These are phyloP conservation scores for Elaeis guineensis DNA, from an alignment of 176 grass and related monocot genomes.

Conservation along the genomic window DNA sequence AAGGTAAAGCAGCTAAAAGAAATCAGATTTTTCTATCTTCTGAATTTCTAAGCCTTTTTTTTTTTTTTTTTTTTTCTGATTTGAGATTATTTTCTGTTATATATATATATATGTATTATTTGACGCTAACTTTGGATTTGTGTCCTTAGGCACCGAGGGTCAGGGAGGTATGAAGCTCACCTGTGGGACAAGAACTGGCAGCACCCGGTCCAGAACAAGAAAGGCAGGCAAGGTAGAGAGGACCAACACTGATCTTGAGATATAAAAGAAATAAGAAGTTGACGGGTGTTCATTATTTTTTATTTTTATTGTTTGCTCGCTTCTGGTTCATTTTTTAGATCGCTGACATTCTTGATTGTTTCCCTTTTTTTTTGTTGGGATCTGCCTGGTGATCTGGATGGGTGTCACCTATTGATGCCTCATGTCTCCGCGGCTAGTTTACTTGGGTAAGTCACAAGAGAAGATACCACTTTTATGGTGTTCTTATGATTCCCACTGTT, in stretches of 20 bases:
- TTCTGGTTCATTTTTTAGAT: conserved; percentile 26
- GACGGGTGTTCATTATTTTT: conserved; percentile 2
- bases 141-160: conserved; percentile 76
- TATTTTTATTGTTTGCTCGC: not conserved
- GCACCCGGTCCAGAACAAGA: conserved; percentile 68
- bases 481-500: too few species aligned
- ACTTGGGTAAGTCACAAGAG: conserved; percentile 48
- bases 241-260: conserved; percentile 6
- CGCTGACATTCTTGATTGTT: conserved; percentile 31
- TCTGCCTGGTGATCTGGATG: conserved; percentile 43
- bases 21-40: too few species aligned
- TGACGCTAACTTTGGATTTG: conserved; percentile 2
- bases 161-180: conserved; percentile 88
- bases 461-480: conserved; percentile 5
- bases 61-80: too few species aligned
- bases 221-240: conserved; percentile 79
- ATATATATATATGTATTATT: too few species aligned
- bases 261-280: conserved; percentile 7
- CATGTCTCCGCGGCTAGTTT: conserved; percentile 29
- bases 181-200: conserved; percentile 93
- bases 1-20: conserved; percentile 30
- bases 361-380: conserved; percentile 7
- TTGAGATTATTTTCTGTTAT: too few species aligned
- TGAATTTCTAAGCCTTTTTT: too few species aligned
- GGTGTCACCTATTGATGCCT: conserved; percentile 37